These are phyloP conservation scores for Candida ponderosae DNA, from an alignment of 805 yeast species.

Conservation along the genomic window DNA sequence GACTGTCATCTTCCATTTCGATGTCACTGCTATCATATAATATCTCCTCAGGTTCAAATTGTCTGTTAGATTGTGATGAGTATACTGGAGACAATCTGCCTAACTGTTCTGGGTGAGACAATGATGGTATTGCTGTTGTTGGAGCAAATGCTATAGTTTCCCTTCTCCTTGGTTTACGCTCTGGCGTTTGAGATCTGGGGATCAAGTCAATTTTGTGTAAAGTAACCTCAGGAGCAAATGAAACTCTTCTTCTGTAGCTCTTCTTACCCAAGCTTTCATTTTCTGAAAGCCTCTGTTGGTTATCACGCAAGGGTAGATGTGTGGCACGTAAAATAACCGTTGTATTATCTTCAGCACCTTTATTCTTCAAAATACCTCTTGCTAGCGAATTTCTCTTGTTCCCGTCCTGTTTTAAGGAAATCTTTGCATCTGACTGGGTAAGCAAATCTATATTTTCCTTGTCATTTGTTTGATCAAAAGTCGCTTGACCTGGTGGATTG, in stretches of 20 bases:
- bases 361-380: conserved; percentile 17
- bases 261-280: conserved; percentile 6
- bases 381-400: conserved; percentile 18
- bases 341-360: conserved; percentile 9
- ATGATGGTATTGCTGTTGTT: background rate
- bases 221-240: conserved; percentile 23
- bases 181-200: conserved; percentile 8
- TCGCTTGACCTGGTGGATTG: too few relatives aligned
- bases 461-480: too few relatives aligned
- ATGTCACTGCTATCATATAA: conserved; percentile 19
- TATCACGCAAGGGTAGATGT: conserved; percentile 12
- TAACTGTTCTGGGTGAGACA: background rate
- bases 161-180: conserved; percentile 17
- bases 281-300: background rate
- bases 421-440: too few relatives aligned
- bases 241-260: conserved; percentile 18
- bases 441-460: background rate
- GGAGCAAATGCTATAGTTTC: conserved; percentile 20
- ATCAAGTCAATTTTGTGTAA: conserved; percentile 19
- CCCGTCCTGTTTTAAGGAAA: too few relatives aligned
- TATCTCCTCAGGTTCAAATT: conserved; percentile 11
- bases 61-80: conserved; percentile 1
- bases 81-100: too few relatives aligned
- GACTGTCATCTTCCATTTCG: conserved; percentile 19
- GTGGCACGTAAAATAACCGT: conserved; percentile 1